phyloP scores from a whole-genome alignment of 805 yeast genomes.

The Isabelozyma pseudorhagii region DNA sequence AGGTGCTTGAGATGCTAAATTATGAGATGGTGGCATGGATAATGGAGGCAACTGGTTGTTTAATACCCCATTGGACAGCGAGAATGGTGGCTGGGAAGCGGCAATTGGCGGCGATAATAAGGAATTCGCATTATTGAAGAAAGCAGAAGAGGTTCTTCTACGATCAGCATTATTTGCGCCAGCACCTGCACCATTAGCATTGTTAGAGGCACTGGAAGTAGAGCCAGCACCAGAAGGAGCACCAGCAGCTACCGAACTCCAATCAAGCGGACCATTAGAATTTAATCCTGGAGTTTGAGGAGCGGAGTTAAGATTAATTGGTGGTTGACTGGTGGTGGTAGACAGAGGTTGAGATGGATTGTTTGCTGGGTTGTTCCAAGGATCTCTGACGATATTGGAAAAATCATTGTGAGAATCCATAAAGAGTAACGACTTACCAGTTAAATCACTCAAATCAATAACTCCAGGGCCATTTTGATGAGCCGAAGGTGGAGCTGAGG shows the following conservation, averaged over 20 bases:
- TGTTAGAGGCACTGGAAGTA: not conserved
- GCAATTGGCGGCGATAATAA: slow-evolving; percentile 10
- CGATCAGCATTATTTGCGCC: slow-evolving; percentile 25
- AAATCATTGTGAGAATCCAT: slow-evolving; percentile 47
- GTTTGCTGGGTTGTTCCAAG: slow-evolving; percentile 28
- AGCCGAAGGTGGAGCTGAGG: slow-evolving; percentile 17
- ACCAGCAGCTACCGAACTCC: slow-evolving; percentile 20
- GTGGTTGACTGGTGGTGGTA: not conserved
- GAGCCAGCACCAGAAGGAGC: not conserved
- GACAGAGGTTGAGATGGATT: slow-evolving; percentile 1
- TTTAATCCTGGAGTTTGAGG: slow-evolving; percentile 39
- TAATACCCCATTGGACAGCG: slow-evolving; percentile 7
- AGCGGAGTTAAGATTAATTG: slow-evolving; percentile 19
- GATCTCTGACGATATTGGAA: slow-evolving; percentile 43
- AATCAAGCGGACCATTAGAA: slow-evolving; percentile 23
- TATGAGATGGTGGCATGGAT: slow-evolving; percentile 1
- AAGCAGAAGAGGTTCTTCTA: slow-evolving; percentile 53
- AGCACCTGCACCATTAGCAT: slow-evolving; percentile 3
- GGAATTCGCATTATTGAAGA: slow-evolving; percentile 36
- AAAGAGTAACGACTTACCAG: slow-evolving; percentile 42
- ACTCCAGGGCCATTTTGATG: slow-evolving; percentile 11
- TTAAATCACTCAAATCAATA: slow-evolving; percentile 32
- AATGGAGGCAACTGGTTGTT: slow-evolving; percentile 7
- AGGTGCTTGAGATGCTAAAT: not conserved
- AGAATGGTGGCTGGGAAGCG: slow-evolving; percentile 16